Conservation (phyloP, 2,329 filamentous ascomycete genomes). For the Sporothrix inflata region DNA sequence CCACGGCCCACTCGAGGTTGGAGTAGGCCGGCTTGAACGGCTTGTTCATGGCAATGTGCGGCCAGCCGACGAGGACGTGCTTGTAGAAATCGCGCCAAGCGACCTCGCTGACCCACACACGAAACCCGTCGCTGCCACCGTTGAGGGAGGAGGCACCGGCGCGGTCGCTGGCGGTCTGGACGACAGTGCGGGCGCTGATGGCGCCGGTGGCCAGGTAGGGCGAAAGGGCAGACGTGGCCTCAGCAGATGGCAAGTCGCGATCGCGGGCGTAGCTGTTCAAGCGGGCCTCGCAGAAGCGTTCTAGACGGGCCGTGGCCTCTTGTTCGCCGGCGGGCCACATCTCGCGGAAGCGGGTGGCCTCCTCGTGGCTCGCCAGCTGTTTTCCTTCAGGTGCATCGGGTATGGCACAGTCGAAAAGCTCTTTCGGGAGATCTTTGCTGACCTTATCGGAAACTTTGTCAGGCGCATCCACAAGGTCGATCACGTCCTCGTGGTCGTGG, state of each 20-base stretch:
- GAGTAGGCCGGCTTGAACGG: constrained; percentile 80
- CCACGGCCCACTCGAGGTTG: constrained; percentile 81
- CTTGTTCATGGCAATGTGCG: constrained; percentile 73
- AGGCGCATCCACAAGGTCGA: constrained; percentile 65
- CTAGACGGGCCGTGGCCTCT: constrained; percentile 66
- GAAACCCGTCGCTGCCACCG: constrained; percentile 66
- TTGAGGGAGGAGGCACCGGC: constrained; percentile 70
- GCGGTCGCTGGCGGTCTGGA: constrained; percentile 60
- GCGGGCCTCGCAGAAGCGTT: constrained; percentile 63
- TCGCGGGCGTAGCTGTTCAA: constrained; percentile 34
- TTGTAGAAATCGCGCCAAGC: constrained; percentile 90
- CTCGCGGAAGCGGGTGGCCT: constrained; percentile 55
- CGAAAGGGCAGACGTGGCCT: constrained; percentile 69
- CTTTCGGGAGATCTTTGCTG: constrained; percentile 49
- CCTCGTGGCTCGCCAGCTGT: constrained; percentile 60
- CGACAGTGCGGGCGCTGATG: constrained; percentile 66
- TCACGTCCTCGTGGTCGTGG: constrained; percentile 67
- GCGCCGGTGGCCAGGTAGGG: constrained; percentile 71
- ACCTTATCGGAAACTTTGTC: constrained; percentile 53
- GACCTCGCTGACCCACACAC: constrained; percentile 78
- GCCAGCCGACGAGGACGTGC: constrained; percentile 83
- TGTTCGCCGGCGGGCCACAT: constrained; percentile 61
- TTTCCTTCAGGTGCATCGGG: constrained; percentile 68
- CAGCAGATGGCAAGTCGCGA: constrained; percentile 67
- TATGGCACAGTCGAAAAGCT: constrained; percentile 63